Evolutionary conservation across 441 rosid genomes (phyloP), one percentile per base, ranked within the genome.

Genomic region (Gossypium davidsonii): DNA sequence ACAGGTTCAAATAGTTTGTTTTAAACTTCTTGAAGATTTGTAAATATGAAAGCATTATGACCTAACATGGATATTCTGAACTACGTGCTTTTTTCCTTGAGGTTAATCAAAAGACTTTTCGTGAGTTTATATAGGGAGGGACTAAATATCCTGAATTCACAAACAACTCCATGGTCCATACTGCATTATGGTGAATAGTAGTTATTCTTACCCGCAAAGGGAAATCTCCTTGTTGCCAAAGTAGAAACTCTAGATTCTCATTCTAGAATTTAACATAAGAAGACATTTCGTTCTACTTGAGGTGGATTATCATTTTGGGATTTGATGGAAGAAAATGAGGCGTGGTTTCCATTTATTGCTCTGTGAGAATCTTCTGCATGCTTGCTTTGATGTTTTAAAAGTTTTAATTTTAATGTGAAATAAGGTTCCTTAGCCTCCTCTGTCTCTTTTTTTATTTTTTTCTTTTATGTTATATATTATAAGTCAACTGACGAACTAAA

Each of bases 331-430:
- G 25, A 14, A 10, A 63, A 39, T 3, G 12, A 17, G 26, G 48
- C 37, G 39, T 31, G 46, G 49, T 17, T 39, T 64, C 69, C 10
- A 42, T 20, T 64, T 11, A 11, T 20, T 11, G 31, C 53, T 17
- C 48, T 42, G 67, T 31, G 53, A 44, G 17, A 42, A 65, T 64
- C 21, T 64, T 64, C 52, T 65, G 34, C 70, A 42, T 44, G 51
- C 52, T 39, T 64, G 55, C 11, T 20, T 64, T 11, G 25, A 3
- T 63, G 49, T 63, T 63, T 37, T 37, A 1, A 37, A 39, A 37
- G 2, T 17, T 63, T 63, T 63, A 8, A 37, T 63, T 37, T 17
- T 65, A 21, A 65, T 44, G 49, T 3, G 49, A 44, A 44, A 44
- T 6, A 4, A 49, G 58, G 20, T 46, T n/a, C 57, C 37, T 46